Base-by-base conservation (phyloP, 257 asterid species). In the Gynochthodes officinalis region DNA sequence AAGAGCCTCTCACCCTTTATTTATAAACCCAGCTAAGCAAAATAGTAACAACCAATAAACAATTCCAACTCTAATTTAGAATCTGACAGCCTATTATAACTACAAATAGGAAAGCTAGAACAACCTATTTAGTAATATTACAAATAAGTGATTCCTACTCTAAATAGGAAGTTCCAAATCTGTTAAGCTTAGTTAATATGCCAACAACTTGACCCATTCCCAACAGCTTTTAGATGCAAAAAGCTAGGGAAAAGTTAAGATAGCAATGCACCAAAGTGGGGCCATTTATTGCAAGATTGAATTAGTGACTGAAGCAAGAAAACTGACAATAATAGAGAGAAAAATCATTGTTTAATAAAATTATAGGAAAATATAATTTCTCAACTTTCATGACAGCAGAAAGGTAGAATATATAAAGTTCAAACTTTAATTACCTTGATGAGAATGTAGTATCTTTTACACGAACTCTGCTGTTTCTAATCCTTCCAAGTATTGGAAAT, bases 401-500 rank as follows among this genome's bases (percentile, higher is more conserved):
- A 6, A 25, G 53, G 40, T n/a, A 49, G 44, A 73, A 35, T 42
- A 35, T 71, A 48, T 49, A 33, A 67, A 69, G 73, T 64, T 54
- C 50, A 81, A 81, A 73, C 46, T 44, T 69, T 40, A 62, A 50
- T 78, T 75, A 88, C 99, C 98, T 95, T 78, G 99, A 95, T 49
- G 98, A 92, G 81, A 95, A 95, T 35, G 86, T 90, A 50, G 98
- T 78, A 79, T 95, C 97, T 80, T 83, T 95, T 79, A 91, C 76
- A 58, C 98, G 96, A 37, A 85, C 97, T 81, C 95, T 86, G 85
- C 98, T 91, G 81, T 90, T 87, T 61, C 97, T 86, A 77, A 95
- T 84, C 67, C 99, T 97, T 42, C 98, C 99, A 71, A 95, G 91
- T 79, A 87, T 39, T 35, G 99, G 96, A 87, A 95, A 95, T 72